phyloP scores from a whole-genome alignment of 805 yeast genomes.

The Hanseniaspora valbyensis region DNA sequence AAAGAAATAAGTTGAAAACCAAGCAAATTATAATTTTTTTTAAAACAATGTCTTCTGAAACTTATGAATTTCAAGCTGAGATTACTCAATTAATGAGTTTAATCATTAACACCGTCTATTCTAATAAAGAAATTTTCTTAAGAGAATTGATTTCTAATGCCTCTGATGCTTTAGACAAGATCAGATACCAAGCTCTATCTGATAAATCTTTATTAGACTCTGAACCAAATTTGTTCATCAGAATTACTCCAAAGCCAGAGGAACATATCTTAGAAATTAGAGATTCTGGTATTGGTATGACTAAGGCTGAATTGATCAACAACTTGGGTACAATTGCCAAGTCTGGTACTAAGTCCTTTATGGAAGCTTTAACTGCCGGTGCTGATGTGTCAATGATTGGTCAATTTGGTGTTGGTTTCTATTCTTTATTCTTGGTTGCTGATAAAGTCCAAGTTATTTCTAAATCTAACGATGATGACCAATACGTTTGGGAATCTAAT shows the following conservation, averaged over 20 bases:
- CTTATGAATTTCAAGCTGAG: conserved; percentile 99
- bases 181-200: conserved; percentile 89
- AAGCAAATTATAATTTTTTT: conserved; percentile 12
- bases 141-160: conserved; percentile 99
- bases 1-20: background rate
- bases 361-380: conserved; percentile 99
- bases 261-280: conserved; percentile 89
- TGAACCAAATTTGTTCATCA: conserved; percentile 92
- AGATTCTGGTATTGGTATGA: conserved; percentile 99
- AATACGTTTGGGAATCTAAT: conserved; percentile 98
- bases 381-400: conserved; percentile 99
- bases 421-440: conserved; percentile 97
- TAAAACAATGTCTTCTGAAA: conserved; percentile 50
- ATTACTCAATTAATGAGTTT: conserved; percentile 99
- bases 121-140: conserved; percentile 96
- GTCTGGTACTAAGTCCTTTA: conserved; percentile 98
- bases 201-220: conserved; percentile 86
- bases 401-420: conserved; percentile 99
- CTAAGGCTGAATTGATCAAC: conserved; percentile 97
- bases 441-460: conserved; percentile 97
- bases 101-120: conserved; percentile 98
- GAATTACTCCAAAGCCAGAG: conserved; percentile 95
- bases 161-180: conserved; percentile 97
- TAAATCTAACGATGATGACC: conserved; percentile 97
- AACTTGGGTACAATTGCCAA: conserved; percentile 99